These are phyloP conservation scores for Fagus sylvatica DNA, from an alignment of 306 rosid species.

Conservation along the genomic window DNA sequence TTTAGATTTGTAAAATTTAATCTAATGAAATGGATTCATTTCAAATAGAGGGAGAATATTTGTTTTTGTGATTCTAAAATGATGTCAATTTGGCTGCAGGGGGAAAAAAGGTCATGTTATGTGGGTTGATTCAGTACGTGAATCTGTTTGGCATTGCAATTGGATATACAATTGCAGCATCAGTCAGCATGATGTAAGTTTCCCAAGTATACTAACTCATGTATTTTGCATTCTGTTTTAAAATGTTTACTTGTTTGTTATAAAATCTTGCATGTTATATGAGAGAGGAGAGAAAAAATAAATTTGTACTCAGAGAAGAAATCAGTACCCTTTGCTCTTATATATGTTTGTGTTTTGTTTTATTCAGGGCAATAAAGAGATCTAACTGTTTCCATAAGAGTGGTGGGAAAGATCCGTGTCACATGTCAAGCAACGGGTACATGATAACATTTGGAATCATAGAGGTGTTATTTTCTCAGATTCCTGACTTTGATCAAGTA, in stretches of 20 bases:
- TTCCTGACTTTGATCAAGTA: constrained; percentile 66
- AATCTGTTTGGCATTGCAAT: constrained; percentile 68
- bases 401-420: constrained; percentile 75
- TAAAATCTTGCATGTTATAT: neutral
- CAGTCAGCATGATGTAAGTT: constrained; percentile 87
- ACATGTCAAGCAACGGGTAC: constrained; percentile 72
- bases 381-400: constrained; percentile 69
- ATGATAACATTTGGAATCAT: constrained; percentile 72
- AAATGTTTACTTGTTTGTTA: neutral
- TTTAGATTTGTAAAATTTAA: no score
- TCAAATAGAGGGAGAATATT: neutral
- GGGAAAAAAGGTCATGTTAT: constrained; percentile 57
- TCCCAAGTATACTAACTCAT: neutral
- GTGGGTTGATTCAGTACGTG: constrained; percentile 65
- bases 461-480: constrained; percentile 68
- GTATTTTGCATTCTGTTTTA: neutral
- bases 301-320: no score
- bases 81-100: constrained; percentile 42
- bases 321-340: neutral
- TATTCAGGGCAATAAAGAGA: constrained; percentile 67
- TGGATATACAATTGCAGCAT: constrained; percentile 77
- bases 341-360: neutral
- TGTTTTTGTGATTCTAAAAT: neutral
- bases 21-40: no score
- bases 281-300: neutral